Evolutionary conservation across 768 basidiomycete genomes (phyloP).

Genomic region (Pluteus cervinus): DNA sequence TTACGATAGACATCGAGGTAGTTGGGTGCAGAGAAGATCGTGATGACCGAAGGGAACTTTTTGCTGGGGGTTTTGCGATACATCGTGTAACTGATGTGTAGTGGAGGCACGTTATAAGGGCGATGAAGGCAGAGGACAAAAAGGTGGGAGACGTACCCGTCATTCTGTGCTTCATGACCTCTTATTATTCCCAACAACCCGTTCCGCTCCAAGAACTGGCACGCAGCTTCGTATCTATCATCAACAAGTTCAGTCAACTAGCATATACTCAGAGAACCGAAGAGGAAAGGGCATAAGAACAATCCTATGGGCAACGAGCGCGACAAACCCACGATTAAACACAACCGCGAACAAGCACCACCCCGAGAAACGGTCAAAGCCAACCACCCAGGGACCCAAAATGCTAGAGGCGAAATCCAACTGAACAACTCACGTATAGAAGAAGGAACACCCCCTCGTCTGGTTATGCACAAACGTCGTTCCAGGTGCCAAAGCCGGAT

Average conservation of each 20-base stretch:
- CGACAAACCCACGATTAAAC: too few relatives aligned
- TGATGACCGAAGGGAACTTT: conserved; percentile 95
- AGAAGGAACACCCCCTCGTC: conserved; percentile 87
- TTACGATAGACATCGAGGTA: conserved; percentile 97
- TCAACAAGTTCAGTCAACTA: not conserved
- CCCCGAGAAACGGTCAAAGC: too few relatives aligned
- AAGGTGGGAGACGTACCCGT: conserved; percentile 53
- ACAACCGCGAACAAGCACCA: too few relatives aligned
- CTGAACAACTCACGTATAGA: conserved; percentile 67
- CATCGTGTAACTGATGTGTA: conserved; percentile 73
- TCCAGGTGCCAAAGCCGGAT: conserved; percentile 48
- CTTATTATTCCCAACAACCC: conserved; percentile 89
- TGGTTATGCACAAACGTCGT: conserved; percentile 73
- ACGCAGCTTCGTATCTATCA: conserved; percentile 73
- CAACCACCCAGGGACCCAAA: not conserved
- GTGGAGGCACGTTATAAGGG: not conserved
- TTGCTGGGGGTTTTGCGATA: conserved; percentile 91
- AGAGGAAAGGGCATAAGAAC: too few relatives aligned
- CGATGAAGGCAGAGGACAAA: not conserved
- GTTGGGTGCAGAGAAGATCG: conserved; percentile 96
- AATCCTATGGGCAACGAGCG: too few relatives aligned
- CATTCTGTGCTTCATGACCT: conserved; percentile 96
- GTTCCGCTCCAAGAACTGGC: conserved; percentile 91
- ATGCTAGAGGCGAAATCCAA: not conserved
- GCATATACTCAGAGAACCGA: not conserved